Conservation (phyloP, 176 grass and related monocot genomes). For the Carex kokanica region DNA sequence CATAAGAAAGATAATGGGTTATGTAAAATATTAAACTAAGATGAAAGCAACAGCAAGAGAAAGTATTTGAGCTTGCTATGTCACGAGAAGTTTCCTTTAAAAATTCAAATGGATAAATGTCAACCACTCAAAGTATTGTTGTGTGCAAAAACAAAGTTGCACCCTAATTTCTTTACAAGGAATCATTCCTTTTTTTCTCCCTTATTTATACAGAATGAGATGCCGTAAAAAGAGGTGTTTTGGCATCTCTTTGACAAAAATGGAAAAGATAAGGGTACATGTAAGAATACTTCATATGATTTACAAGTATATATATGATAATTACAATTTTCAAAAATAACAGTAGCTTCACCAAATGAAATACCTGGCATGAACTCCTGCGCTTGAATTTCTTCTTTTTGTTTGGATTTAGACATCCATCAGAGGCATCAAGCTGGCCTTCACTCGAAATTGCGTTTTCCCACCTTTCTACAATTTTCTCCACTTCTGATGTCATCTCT, state of each 20-base stretch:
- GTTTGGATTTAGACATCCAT: background rate
- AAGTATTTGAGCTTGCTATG: background rate
- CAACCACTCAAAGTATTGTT: too few relatives aligned
- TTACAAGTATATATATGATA: background rate
- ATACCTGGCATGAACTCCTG: constrained; percentile 23
- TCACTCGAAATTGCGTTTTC: background rate
- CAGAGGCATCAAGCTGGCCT: background rate
- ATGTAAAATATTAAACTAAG: background rate
- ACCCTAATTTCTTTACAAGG: too few relatives aligned
- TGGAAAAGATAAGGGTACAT: background rate
- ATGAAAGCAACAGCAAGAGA: background rate
- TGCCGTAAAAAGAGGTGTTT: background rate
- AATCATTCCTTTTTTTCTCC: too few relatives aligned
- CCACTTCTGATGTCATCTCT: constrained; percentile 10
- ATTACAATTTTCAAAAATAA: background rate
- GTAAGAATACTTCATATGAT: background rate
- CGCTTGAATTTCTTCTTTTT: constrained; percentile 27
- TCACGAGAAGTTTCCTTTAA: too few relatives aligned
- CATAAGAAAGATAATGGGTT: background rate
- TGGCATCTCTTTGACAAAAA: background rate
- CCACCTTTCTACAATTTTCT: constrained; percentile 11
- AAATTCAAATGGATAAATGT: too few relatives aligned
- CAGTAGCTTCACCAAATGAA: background rate
- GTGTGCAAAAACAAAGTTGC: too few relatives aligned
- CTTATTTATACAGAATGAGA: too few relatives aligned